Percentiles rank a stretch among this genome's conserved stretches.
phyloP scores from a whole-genome alignment of 495 filamentous ascomycete genomes.

The Aspergillus steynii region DNA sequence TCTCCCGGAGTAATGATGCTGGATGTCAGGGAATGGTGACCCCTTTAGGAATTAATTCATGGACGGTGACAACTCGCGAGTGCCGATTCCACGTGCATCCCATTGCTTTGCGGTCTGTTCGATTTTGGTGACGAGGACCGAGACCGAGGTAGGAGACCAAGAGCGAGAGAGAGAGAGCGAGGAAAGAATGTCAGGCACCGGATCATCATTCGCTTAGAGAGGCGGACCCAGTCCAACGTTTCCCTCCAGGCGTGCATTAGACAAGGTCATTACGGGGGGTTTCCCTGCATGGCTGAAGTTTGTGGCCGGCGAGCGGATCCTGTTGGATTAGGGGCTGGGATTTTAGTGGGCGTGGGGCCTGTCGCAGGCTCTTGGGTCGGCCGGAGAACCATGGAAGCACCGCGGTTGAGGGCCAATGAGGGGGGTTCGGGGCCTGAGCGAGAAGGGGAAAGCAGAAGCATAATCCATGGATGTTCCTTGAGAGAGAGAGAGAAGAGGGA shows the following conservation, averaged over 20 bases:
- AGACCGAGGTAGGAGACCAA: background rate
- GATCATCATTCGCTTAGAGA: conserved; percentile 27
- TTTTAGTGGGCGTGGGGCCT: background rate
- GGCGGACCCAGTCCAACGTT: conserved; percentile 22
- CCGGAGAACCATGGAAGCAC: background rate
- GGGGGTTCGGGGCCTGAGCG: background rate
- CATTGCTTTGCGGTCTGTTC: background rate
- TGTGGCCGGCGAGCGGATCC: conserved; percentile 8
- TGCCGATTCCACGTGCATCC: background rate
- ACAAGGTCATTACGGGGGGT: conserved; percentile 6
- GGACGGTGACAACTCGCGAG: background rate
- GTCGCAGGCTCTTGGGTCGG: background rate
- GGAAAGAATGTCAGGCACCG: conserved; percentile 9
- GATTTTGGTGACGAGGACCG: background rate
- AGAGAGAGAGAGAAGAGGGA: no score
- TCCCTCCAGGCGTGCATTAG: background rate
- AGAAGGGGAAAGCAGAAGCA: background rate
- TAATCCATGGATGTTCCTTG: background rate
- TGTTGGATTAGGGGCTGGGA: conserved; percentile 3
- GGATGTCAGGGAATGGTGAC: background rate
- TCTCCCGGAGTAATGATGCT: background rate
- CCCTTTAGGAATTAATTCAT: background rate
- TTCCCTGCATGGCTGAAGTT: conserved; percentile 14
- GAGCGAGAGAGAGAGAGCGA: background rate
- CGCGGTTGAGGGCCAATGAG: background rate